These are phyloP conservation scores for Plantago ovata DNA, from an alignment of 257 asterid species.

Conservation along the genomic window DNA sequence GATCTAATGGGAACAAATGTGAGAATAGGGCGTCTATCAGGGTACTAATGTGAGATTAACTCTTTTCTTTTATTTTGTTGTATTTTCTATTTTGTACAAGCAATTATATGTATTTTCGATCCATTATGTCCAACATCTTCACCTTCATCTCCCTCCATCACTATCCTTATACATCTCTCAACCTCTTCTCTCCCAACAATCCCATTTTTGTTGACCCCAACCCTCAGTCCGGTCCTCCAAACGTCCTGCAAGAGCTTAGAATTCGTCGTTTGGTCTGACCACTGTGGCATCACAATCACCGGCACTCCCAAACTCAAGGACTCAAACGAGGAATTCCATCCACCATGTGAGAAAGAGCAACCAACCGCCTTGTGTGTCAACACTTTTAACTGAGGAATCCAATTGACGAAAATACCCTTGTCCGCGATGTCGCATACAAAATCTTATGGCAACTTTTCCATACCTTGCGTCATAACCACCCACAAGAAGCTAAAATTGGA, in stretches of 20 bases:
- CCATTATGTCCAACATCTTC: too few relatives aligned
- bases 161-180: constrained; percentile 47
- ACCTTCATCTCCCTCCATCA: constrained; percentile 52
- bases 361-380: constrained; percentile 52
- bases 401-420: constrained; percentile 41
- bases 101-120: too few relatives aligned
- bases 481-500: constrained; percentile 47
- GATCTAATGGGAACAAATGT: too few relatives aligned
- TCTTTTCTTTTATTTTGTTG: too few relatives aligned
- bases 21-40: too few relatives aligned
- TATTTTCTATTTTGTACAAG: too few relatives aligned
- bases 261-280: constrained; percentile 74
- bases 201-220: constrained; percentile 30
- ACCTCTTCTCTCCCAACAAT: constrained; percentile 62
- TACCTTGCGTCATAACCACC: constrained; percentile 41
- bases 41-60: too few relatives aligned
- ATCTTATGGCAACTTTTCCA: constrained; percentile 35
- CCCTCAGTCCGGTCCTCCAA: constrained; percentile 60
- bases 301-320: constrained; percentile 72
- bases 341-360: constrained; percentile 68
- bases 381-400: constrained; percentile 66
- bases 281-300: constrained; percentile 75
- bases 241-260: constrained; percentile 67
- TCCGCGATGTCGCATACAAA: constrained; percentile 19
- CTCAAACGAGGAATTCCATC: constrained; percentile 78